phyloP scores from a whole-genome alignment of 331 rosid genomes.

The Quercus phellos region DNA sequence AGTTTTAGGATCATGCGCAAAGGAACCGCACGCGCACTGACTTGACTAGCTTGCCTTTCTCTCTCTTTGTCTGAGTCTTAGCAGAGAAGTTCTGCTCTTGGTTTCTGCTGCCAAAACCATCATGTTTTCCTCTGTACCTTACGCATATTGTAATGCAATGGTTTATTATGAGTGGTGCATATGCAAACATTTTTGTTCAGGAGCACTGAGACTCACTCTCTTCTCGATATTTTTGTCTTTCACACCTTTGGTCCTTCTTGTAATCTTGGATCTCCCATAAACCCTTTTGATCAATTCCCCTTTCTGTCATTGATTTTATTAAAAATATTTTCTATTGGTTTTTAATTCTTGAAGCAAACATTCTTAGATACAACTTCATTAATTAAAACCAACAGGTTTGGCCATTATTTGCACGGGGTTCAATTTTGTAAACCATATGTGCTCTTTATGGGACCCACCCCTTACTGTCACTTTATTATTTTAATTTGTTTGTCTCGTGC shows the following conservation, averaged over 20 bases:
- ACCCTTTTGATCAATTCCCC: conserved; percentile 28
- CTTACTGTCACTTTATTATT: background rate
- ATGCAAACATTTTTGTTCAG: background rate
- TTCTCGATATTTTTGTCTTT: conserved; percentile 39
- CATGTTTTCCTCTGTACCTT: conserved; percentile 10
- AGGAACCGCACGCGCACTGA: conserved; percentile 48
- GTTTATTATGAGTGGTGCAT: background rate
- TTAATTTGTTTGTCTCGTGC: too few species aligned
- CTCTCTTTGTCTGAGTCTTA: background rate
- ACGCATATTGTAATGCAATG: background rate
- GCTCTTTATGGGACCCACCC: conserved; percentile 6
- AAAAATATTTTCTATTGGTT: conserved; percentile 17
- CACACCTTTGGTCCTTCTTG: background rate
- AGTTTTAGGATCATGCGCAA: conserved; percentile 69
- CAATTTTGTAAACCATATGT: conserved; percentile 7
- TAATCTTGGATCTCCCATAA: conserved; percentile 60
- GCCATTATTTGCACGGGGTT: conserved; percentile 29
- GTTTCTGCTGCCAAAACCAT: conserved; percentile 25
- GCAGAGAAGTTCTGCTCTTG: conserved; percentile 10
- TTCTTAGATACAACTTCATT: conserved; percentile 45
- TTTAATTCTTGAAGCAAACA: conserved; percentile 31
- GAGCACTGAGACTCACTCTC: conserved; percentile 8
- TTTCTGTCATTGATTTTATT: conserved; percentile 32
- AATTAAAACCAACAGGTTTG: conserved; percentile 56
- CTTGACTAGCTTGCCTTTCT: background rate